A percentile compares a stretch with the other conserved stretches of the same genome.
Conservation (phyloP, 176 grass and related monocot species). For the Cenchrus fungigraminus region DNA sequence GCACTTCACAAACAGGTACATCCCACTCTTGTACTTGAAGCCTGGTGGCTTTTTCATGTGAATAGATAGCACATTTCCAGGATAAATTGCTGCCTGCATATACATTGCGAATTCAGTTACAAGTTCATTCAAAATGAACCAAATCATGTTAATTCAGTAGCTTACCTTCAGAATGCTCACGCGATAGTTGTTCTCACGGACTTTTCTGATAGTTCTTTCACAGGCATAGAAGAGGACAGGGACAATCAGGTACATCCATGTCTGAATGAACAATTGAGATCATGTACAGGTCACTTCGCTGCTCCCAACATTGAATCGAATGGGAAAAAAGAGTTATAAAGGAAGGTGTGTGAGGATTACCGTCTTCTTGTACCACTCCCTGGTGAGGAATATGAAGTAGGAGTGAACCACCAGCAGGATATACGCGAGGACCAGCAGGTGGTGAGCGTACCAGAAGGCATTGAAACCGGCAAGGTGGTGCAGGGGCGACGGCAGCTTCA, state of each 20-base stretch:
- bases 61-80: slow-evolving; percentile 93
- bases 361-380: slow-evolving; percentile 94
- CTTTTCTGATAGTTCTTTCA: slow-evolving; percentile 92
- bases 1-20: slow-evolving; percentile 98
- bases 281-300: slow-evolving; percentile 30
- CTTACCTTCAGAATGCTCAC: slow-evolving; percentile 82
- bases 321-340: background rate
- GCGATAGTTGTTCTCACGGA: slow-evolving; percentile 76
- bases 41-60: slow-evolving; percentile 89
- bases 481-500: slow-evolving; percentile 86
- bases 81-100: slow-evolving; percentile 92
- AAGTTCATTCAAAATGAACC: background rate
- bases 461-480: slow-evolving; percentile 98
- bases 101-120: background rate
- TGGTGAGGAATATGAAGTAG: slow-evolving; percentile 96
- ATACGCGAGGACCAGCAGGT: slow-evolving; percentile 83
- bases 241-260: slow-evolving; percentile 98
- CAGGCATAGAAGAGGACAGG: slow-evolving; percentile 93
- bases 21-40: slow-evolving; percentile 99
- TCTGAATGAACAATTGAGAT: slow-evolving; percentile 56
- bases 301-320: background rate
- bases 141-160: slow-evolving; percentile 11
- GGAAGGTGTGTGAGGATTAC: slow-evolving; percentile 47
- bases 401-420: slow-evolving; percentile 87
- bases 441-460: slow-evolving; percentile 99